Evolutionary conservation across 495 filamentous ascomycete genomes (phyloP), one percentile per base, ranked within the genome.

Genomic region (Daldinia loculata): DNA sequence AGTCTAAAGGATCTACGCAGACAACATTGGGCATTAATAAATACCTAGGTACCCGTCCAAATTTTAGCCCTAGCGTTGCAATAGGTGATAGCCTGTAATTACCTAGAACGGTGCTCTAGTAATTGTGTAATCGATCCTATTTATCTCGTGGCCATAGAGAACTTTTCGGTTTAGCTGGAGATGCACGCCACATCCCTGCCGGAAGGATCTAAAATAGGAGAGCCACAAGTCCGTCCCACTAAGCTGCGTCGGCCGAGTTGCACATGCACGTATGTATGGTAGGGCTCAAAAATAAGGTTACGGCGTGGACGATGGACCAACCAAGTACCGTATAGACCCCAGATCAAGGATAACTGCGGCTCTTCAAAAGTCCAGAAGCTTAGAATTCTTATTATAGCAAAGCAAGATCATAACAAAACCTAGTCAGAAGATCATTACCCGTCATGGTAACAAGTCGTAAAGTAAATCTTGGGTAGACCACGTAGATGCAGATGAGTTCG

Each of bases 221-320:
- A 48, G 19, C 43, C 39, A 41, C 39, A n/a, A 41, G 39, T 4
- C 38, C n/a, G 17, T 48, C 8, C 43, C 43, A 48, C 43, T 48
- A 12, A 48, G 43, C 17, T 24, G 43, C 43, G 43, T 48, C 43
- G 43, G 43, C 43, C 52, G 52, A 30, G 52, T 56, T 36, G 52
- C 52, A 56, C 24, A 56, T 56, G 52, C 30, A 56, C 52, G 26
- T 48, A 48, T 48, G 26, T 48, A 48, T 48, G 43, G 43, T 3
- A 48, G 43, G 17, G 43, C 43, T 48, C 43, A 5, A 48, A 48
- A 48, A 48, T 48, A 48, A 48, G 43, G 43, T 48, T 48, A 48
- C 43, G 43, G 43, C 43, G 43, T 36, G 34, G 12, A 36, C 12
- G 34, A 36, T 48, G 19, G 43, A 24, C 19, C 43, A 48, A 22